Evolutionary conservation across 2,329 filamentous ascomycete species (phyloP), one percentile per base, ranked within the genome.

Genomic region (Xylaria sp.): DNA sequence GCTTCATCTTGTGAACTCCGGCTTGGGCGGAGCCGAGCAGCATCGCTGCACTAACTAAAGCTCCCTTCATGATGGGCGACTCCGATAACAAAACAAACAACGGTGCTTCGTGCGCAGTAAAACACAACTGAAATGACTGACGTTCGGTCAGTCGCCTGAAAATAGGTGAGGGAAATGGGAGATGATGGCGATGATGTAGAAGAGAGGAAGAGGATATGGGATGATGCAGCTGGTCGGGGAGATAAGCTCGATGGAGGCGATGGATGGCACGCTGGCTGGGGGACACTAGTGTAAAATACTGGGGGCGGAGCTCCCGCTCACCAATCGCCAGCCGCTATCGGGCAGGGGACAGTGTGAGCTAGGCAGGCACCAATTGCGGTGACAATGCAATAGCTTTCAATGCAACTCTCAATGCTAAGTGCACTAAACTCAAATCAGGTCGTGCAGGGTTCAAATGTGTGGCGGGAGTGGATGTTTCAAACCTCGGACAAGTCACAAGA

Each of bases 1-100:
- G 91, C 88, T 97, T 96, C 88, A 97, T 91, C 87, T 93, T 97
- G 89, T 98, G 93, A 74, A 97, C 93, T 77, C 90, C 93, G 76
- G 93, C 95, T 79, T 92, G 88, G 80, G 92, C 92, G 80, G 91
- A 90, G 85, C 92, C 92, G 78, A 94, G 87, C 86, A 97, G 89
- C 85, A 90, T 87, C 78, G 90, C 90, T 83, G 90, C 91, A 80
- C 93, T 86, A 79, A 97, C 82, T 78, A 94, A 85, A 83, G 90
- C 85, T 82, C 90, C 90, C 91, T 97, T 97, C 95, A 97, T 98
- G 81, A 74, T 86, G 83, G 81, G 80, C 80, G 73, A 75, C 72
- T 75, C 72, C 28, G 41, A 59, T 61, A 55, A 67, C 45, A 58
- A 58, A 69, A 46, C 57, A 67, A 72, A 63, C 3, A 62, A 67